These are phyloP conservation scores for Metarhizium brunneum DNA, from an alignment of 2,329 filamentous ascomycete genomes.

Conservation along the genomic window DNA sequence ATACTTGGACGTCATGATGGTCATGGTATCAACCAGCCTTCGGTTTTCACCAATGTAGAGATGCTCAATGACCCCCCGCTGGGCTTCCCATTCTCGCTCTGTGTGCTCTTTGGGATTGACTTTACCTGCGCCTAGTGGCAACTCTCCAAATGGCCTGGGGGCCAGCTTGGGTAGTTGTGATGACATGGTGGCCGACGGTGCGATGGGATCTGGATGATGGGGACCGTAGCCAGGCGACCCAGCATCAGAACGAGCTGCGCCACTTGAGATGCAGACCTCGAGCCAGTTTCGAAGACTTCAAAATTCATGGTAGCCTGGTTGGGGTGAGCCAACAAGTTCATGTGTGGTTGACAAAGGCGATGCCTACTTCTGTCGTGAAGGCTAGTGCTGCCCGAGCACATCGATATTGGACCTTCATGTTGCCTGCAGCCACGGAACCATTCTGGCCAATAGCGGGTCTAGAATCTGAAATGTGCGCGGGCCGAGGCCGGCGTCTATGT, in stretches of 20 bases:
- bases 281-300: slow-evolving; percentile 2
- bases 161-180: slow-evolving; percentile 21
- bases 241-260: not conserved
- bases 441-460: no score
- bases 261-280: not conserved
- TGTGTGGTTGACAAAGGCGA: no score
- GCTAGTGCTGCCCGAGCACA: no score
- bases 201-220: not conserved
- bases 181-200: slow-evolving; percentile 7
- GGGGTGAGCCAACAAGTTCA: not conserved
- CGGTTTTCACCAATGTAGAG: slow-evolving; percentile 26
- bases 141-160: slow-evolving; percentile 22
- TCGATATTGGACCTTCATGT: no score
- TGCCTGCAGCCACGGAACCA: no score
- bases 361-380: no score
- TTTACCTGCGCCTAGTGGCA: slow-evolving; percentile 13
- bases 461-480: no score
- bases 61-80: slow-evolving; percentile 21
- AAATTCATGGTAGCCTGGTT: slow-evolving; percentile 2
- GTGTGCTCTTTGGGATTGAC: slow-evolving; percentile 24
- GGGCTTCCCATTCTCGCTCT: slow-evolving; percentile 25
- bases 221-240: not conserved
- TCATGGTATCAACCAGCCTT: slow-evolving; percentile 27
- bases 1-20: slow-evolving; percentile 23
- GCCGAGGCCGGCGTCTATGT: no score